Percentiles rank a stretch among this genome's conserved stretches.
phyloP scores from a whole-genome alignment of 495 filamentous ascomycete species.

The Penicillium atrosanguineum region DNA sequence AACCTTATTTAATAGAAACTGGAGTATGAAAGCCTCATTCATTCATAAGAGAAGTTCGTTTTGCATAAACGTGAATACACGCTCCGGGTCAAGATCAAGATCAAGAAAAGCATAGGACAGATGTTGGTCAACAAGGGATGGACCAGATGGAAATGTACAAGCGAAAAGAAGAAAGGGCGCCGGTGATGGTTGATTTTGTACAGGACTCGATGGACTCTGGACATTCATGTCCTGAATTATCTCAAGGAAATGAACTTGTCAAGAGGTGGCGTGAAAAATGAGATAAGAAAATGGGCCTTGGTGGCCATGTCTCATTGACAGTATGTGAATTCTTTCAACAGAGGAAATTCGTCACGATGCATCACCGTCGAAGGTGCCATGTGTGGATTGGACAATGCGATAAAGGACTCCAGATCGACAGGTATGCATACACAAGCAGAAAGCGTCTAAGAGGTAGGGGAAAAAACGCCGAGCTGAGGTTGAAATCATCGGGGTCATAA shows the following conservation, averaged over 20 bases:
- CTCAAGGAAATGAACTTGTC: not conserved
- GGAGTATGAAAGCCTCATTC: conserved; percentile 11
- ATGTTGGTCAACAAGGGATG: not conserved
- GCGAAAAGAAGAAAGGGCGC: conserved; percentile 13
- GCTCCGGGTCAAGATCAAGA: not conserved
- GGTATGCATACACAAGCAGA: conserved; percentile 16
- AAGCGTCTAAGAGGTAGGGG: conserved; percentile 14
- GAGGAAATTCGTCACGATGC: conserved; percentile 14
- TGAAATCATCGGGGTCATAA: conserved; percentile 8
- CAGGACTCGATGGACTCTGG: conserved; percentile 8
- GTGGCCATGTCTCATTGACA: not conserved
- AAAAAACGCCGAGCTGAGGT: conserved; percentile 32
- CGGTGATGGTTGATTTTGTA: conserved; percentile 24
- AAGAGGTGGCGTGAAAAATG: not conserved
- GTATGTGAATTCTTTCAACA: conserved; percentile 2
- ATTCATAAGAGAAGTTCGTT: conserved; percentile 17
- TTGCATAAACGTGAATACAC: conserved; percentile 4
- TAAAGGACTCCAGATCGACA: conserved; percentile 12
- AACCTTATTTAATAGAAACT: too few relatives aligned
- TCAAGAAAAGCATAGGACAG: not conserved
- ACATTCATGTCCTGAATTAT: not conserved
- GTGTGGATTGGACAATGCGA: conserved; percentile 9
- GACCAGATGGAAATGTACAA: not conserved
- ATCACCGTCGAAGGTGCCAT: conserved; percentile 7
- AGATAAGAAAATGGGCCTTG: not conserved